Evolutionary conservation across 768 basidiomycete species (phyloP), one percentile per base, ranked within the genome.

Genomic region (Rhodocollybia butyracea): DNA sequence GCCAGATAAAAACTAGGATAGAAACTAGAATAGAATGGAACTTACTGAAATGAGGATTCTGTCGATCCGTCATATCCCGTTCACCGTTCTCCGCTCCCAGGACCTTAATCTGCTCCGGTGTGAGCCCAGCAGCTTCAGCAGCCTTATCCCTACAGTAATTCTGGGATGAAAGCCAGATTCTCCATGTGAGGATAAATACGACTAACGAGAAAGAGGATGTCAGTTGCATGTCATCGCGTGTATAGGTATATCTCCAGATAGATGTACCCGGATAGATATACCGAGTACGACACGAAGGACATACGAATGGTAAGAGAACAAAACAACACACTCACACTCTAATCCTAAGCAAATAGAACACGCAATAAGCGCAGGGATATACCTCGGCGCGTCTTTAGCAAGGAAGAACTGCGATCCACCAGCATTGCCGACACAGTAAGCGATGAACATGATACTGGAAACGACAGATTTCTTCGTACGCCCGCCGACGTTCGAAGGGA

Each of bases 401-500:
- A 24, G 24, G 42, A 57, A 57, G 30, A 57, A 43, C 56, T 57
- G 56, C n/a, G 56, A 43, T 29, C 56, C 56, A 38, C 29, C 51
- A 41, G 56, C 47, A 13, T 57, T 57, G 3, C 56, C 56, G 5
- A 48, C 42, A 41, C 56, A 57, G 36, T 57, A 57, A 12, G 48
- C 56, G 13, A 57, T 48, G 41, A 57, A 57, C 43, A 57, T 36
- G 15, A 57, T 47, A 41, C 48, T 57, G 22, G 47, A 52, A 2
- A 52, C 51, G n/a, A 42, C 42, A 13, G 56, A 57, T 39, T 57
- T 57, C 26, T 57, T 57, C 3, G 56, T 57, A 32, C 56, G 48
- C 7, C 56, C 56, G n/a, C 50, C 56, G 32, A 57, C 56, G 50
- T 57, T 57, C 13, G 56, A 57, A 26, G 56, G 56, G 31, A 57